phyloP scores from a whole-genome alignment of 2,329 filamentous ascomycete genomes.

The Diaporthe citriasiana region DNA sequence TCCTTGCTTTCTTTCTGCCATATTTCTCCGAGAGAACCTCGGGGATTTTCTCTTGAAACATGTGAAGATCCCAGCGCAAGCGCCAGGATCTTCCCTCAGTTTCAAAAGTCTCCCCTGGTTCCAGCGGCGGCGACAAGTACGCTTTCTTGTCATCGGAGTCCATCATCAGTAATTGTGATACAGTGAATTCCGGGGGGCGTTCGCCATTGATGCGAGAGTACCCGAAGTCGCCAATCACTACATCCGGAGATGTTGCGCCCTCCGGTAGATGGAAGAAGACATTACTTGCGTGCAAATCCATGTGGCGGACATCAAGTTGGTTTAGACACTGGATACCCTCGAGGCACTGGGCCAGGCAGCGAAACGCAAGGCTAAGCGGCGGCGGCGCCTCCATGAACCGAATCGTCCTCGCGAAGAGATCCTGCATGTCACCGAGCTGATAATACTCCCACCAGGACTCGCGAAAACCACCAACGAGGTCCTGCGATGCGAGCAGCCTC shows the following conservation, averaged over 20 bases:
- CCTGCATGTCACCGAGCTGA: background rate
- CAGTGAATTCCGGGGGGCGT: background rate
- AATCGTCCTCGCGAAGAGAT: background rate
- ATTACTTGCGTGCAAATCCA: background rate
- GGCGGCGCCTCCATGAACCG: background rate
- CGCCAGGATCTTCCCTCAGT: background rate
- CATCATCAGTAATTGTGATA: background rate
- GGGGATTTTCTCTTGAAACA: background rate
- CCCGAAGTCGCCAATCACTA: background rate
- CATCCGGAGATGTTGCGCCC: background rate
- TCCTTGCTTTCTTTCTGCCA: background rate
- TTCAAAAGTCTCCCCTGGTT: background rate
- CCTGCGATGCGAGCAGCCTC: background rate
- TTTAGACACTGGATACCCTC: background rate
- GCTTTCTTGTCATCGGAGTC: background rate
- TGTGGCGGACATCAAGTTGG: background rate
- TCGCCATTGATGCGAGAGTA: background rate
- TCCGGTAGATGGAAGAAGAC: background rate
- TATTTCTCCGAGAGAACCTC: background rate
- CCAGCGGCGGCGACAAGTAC: background rate
- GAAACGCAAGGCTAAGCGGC: constrained; percentile 5
- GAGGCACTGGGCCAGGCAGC: background rate
- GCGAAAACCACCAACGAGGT: background rate
- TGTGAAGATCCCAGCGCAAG: background rate
- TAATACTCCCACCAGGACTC: background rate